A percentile compares a stretch with the other conserved stretches of the same genome.
These are phyloP conservation scores for Pyrenopolyporus hunteri DNA, from an alignment of 495 filamentous ascomycete species.

Conservation along the genomic window DNA sequence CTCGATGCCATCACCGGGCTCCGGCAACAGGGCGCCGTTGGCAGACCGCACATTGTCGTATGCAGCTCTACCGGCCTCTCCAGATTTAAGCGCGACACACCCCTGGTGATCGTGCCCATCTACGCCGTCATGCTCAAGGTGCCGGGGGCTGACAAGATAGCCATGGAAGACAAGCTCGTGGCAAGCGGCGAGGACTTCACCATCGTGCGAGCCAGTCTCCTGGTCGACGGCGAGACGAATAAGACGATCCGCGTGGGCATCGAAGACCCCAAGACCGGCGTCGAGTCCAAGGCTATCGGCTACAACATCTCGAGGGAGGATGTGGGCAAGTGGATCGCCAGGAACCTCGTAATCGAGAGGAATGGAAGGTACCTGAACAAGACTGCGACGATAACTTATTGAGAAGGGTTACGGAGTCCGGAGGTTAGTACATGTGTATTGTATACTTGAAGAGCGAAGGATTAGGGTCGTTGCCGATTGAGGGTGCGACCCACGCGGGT, in stretches of 20 bases:
- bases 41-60: constrained; percentile 53
- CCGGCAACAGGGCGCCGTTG: constrained; percentile 15
- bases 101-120: constrained; percentile 54
- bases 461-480: too few species aligned
- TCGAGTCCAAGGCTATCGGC: constrained; percentile 48
- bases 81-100: constrained; percentile 57
- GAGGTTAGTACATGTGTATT: neutral
- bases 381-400: constrained; percentile 34
- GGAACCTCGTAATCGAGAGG: constrained; percentile 30
- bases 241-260: constrained; percentile 48
- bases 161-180: constrained; percentile 59
- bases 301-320: constrained; percentile 53
- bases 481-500: too few species aligned
- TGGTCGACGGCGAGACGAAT: constrained; percentile 39
- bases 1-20: constrained; percentile 49
- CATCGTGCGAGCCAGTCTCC: constrained; percentile 52
- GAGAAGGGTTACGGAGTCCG: neutral
- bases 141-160: constrained; percentile 64
- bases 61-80: constrained; percentile 63
- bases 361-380: constrained; percentile 29
- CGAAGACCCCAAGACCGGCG: constrained; percentile 42
- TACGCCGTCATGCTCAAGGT: constrained; percentile 57
- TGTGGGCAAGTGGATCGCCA: constrained; percentile 49
- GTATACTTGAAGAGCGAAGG: too few species aligned
- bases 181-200: constrained; percentile 50